phyloP scores from a whole-genome alignment of 306 rosid species.

The Castanea mollissima region DNA sequence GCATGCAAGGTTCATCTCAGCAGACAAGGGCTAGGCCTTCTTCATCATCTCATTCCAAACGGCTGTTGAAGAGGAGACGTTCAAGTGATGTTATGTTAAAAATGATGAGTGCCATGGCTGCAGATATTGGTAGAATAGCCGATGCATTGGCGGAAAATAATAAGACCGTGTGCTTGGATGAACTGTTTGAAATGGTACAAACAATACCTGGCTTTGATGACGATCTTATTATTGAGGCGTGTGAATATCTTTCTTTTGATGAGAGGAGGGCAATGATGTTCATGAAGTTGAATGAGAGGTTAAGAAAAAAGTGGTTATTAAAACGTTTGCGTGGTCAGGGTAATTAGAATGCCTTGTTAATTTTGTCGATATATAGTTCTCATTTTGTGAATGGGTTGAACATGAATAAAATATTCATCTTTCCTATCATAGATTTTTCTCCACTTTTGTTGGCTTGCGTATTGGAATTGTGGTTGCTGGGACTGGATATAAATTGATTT shows the following conservation, averaged over 20 bases:
- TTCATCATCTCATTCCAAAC: conserved; percentile 47
- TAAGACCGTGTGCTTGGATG: conserved; percentile 36
- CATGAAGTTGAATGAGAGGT: conserved; percentile 46
- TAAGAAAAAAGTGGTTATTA: conserved; percentile 54
- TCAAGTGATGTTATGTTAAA: conserved; percentile 36
- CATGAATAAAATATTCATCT: neutral
- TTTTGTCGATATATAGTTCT: conserved; percentile 1
- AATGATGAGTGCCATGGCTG: conserved; percentile 56
- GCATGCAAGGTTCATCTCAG: conserved; percentile 45
- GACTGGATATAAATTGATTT: no score
- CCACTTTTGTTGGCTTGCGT: neutral
- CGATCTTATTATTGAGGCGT: conserved; percentile 54
- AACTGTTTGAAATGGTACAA: conserved; percentile 50
- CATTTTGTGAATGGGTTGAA: neutral
- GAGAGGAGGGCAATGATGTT: conserved; percentile 53
- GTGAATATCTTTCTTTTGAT: conserved; percentile 50
- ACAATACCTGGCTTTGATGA: conserved; percentile 51
- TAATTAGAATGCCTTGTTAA: conserved; percentile 4
- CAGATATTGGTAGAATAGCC: conserved; percentile 47
- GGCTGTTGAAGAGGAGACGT: conserved; percentile 39
- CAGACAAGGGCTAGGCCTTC: conserved; percentile 48
- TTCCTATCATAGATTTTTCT: neutral
- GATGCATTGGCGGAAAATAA: conserved; percentile 46
- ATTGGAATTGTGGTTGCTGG: no score
- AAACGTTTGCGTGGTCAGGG: conserved; percentile 38